Evolutionary conservation across 1,139 yeast genomes (phyloP).

Genomic region (Magnusiomyces suaveolens): DNA sequence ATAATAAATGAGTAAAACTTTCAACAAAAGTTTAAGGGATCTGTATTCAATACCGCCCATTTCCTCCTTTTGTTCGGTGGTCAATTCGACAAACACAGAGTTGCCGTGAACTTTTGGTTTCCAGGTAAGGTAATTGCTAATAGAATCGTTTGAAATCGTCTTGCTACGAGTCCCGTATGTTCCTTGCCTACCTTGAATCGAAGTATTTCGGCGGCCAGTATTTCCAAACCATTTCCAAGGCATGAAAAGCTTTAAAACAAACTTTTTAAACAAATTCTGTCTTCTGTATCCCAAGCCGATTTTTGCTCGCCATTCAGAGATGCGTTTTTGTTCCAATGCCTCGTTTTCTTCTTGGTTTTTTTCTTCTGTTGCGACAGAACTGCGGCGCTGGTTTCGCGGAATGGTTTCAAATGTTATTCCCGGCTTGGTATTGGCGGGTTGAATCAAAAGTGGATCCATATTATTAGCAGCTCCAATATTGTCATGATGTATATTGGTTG

Average conservation of each 20-base stretch:
- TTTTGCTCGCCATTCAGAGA: slow-evolving; percentile 4
- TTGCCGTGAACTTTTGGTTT: slow-evolving; percentile 86
- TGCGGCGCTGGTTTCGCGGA: no score
- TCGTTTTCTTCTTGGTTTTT: slow-evolving; percentile 16
- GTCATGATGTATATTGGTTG: no score
- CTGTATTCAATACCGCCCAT: slow-evolving; percentile 95
- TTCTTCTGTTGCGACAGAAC: no score
- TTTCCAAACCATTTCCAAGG: slow-evolving; percentile 1
- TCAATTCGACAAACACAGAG: slow-evolving; percentile 75
- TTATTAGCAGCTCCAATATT: no score
- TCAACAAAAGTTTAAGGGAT: slow-evolving; percentile 66
- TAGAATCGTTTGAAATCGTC: slow-evolving; percentile 25
- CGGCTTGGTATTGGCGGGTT: no score
- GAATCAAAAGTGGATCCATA: no score
- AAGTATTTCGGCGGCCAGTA: no score
- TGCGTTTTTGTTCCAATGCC: slow-evolving; percentile 11
- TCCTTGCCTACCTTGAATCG: no score
- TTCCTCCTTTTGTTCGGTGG: slow-evolving; percentile 80
- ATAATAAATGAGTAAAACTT: slow-evolving; percentile 56
- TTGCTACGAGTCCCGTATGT: no score
- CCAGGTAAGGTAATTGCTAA: slow-evolving; percentile 64
- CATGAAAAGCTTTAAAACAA: slow-evolving; percentile 5
- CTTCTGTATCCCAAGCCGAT: background rate
- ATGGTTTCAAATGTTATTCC: no score
- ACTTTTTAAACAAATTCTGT: slow-evolving; percentile 14